A percentile compares a stretch with the other conserved stretches of the same genome.
Conservation (phyloP, 2,329 filamentous ascomycete species). For the Aspergillus alliaceus region DNA sequence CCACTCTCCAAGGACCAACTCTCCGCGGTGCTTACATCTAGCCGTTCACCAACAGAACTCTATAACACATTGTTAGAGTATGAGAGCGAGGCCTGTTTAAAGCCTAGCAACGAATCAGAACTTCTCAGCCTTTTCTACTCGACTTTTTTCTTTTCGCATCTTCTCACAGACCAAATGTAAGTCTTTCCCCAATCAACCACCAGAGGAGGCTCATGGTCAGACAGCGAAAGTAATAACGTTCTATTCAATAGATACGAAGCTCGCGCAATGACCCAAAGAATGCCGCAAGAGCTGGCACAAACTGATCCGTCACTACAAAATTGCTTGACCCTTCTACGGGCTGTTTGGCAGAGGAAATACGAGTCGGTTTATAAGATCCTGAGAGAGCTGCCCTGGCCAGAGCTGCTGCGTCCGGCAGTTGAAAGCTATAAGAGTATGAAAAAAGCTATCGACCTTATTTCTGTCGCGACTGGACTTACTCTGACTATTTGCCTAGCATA, state of each 20-base stretch:
- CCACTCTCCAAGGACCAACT: slow-evolving; percentile 33
- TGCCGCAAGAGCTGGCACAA: slow-evolving; percentile 31
- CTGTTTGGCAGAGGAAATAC: slow-evolving; percentile 40
- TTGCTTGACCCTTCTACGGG: slow-evolving; percentile 36
- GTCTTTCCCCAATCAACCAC: slow-evolving; percentile 8
- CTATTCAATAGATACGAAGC: slow-evolving; percentile 36
- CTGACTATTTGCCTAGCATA: slow-evolving; percentile 25
- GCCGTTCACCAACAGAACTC: slow-evolving; percentile 33
- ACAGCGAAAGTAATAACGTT: slow-evolving; percentile 4
- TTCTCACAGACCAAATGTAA: slow-evolving; percentile 42
- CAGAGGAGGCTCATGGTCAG: not conserved
- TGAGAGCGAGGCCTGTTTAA: slow-evolving; percentile 35
- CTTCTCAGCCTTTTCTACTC: slow-evolving; percentile 41
- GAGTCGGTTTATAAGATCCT: slow-evolving; percentile 37
- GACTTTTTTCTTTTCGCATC: slow-evolving; percentile 40
- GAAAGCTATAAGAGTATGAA: slow-evolving; percentile 39
- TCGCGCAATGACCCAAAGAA: slow-evolving; percentile 38
- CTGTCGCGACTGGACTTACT: not conserved
- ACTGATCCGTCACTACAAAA: slow-evolving; percentile 35
- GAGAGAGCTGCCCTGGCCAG: slow-evolving; percentile 35
- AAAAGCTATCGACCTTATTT: not conserved
- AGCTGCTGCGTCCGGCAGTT: slow-evolving; percentile 30
- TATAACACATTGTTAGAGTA: slow-evolving; percentile 36
- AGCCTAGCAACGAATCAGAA: slow-evolving; percentile 25
- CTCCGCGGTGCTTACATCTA: slow-evolving; percentile 26